These are phyloP conservation scores for Candida dajiaensis DNA, from an alignment of 805 yeast species.

Conservation along the genomic window DNA sequence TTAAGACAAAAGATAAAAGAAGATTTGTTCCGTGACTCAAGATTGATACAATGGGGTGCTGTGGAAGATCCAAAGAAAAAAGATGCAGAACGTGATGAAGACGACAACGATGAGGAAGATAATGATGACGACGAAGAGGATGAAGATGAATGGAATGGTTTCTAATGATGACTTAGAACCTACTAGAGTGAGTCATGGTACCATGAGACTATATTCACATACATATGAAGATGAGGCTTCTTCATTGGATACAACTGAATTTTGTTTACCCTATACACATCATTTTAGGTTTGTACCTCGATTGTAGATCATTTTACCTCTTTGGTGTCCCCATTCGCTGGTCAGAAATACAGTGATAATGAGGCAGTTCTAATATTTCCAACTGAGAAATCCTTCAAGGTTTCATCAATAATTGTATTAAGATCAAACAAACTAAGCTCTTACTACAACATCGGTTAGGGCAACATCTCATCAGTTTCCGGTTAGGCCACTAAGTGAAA, in stretches of 20 bases:
- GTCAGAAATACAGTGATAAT: too few relatives aligned
- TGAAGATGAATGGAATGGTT: constrained; percentile 36
- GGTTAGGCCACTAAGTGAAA: too few relatives aligned
- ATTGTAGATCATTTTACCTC: too few relatives aligned
- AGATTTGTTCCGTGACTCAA: constrained; percentile 59
- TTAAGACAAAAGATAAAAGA: constrained; percentile 58
- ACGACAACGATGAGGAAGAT: constrained; percentile 15
- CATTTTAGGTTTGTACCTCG: neutral
- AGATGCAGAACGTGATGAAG: constrained; percentile 24
- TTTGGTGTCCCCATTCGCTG: too few relatives aligned
- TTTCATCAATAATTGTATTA: too few relatives aligned
- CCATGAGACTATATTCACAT: neutral
- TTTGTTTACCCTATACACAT: neutral
- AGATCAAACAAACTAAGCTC: too few relatives aligned
- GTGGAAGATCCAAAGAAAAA: constrained; percentile 18
- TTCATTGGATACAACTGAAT: neutral
- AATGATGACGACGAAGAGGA: constrained; percentile 24
- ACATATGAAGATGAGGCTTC: neutral
- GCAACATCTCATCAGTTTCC: neutral
- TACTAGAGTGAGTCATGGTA: too few relatives aligned
- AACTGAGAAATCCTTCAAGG: too few relatives aligned
- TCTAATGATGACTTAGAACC: constrained; percentile 11
- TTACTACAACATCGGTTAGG: neutral
- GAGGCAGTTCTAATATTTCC: too few relatives aligned
- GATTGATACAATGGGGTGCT: constrained; percentile 61